These are phyloP conservation scores for Triticum timopheevii DNA, from an alignment of 176 grass and related monocot species.

Conservation along the genomic window DNA sequence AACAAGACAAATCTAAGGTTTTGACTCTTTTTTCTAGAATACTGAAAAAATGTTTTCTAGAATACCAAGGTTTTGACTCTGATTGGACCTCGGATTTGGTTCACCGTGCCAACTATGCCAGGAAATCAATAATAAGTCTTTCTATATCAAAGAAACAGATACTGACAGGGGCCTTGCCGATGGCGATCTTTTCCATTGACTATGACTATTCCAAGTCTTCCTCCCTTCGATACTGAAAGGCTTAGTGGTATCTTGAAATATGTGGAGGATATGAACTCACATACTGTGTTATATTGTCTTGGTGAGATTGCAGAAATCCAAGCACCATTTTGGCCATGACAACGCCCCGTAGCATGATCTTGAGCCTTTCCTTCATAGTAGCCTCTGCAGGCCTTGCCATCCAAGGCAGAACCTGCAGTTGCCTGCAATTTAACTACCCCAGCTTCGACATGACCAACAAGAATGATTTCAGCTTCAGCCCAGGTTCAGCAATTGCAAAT, in stretches of 20 bases:
- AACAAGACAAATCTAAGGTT: no score
- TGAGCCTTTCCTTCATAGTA: constrained; percentile 6
- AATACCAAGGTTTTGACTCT: no score
- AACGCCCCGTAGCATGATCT: neutral
- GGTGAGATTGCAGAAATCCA: neutral
- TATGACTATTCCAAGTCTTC: constrained; percentile 1
- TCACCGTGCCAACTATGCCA: no score
- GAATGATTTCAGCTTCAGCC: constrained; percentile 1
- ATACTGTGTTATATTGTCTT: neutral
- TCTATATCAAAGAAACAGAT: neutral
- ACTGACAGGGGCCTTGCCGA: neutral
- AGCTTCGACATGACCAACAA: neutral
- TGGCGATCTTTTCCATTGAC: neutral
- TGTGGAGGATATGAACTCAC: neutral
- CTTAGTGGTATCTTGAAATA: neutral
- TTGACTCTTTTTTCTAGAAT: no score
- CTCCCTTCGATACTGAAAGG: neutral
- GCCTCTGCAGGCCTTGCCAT: neutral
- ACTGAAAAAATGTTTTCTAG: no score
- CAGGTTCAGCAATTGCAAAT: neutral
- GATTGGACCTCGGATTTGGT: no score
- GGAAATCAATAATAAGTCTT: neutral
- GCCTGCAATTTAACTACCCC: neutral
- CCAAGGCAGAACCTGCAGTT: constrained; percentile 5
- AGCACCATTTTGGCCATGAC: neutral